A percentile compares a stretch with the other conserved stretches of the same genome.
Conservation (phyloP, 441 rosid genomes). For the Hypseocharis bilobata region DNA sequence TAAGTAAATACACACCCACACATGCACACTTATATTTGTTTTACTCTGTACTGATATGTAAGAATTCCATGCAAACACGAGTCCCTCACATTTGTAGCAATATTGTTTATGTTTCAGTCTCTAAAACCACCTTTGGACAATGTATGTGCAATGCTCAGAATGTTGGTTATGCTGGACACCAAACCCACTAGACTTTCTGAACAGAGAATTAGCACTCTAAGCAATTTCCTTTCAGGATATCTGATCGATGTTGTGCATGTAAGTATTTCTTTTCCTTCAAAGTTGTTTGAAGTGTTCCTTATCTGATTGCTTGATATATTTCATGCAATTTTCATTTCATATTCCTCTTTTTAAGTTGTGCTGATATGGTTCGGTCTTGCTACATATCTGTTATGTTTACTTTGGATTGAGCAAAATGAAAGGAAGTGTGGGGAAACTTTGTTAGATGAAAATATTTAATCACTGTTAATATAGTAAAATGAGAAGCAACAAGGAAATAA, state of each 20-base stretch:
- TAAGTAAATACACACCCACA: no score
- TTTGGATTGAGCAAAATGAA: neutral
- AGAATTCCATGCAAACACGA: no score
- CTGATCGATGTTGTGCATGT: slow-evolving; percentile 50
- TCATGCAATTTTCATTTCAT: no score
- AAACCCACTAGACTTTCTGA: slow-evolving; percentile 66
- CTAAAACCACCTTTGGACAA: slow-evolving; percentile 48
- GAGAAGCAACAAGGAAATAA: neutral
- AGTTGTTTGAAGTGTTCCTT: neutral
- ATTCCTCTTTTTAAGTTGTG: no score
- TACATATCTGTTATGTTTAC: neutral
- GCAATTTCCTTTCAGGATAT: slow-evolving; percentile 49
- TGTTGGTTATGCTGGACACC: slow-evolving; percentile 52
- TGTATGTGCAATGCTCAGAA: slow-evolving; percentile 62
- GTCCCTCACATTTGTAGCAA: slow-evolving; percentile 1
- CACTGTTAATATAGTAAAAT: neutral
- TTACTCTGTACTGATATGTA: no score
- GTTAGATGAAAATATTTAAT: neutral
- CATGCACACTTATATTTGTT: no score
- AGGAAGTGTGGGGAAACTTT: neutral
- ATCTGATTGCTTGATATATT: neutral
- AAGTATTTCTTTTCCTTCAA: slow-evolving; percentile 24
- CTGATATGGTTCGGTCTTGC: no score
- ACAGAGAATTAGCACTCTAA: slow-evolving; percentile 37
- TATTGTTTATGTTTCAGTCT: slow-evolving; percentile 31